Evolutionary conservation across 495 filamentous ascomycete species (phyloP), one percentile per base, ranked within the genome.

Genomic region (Podospora comata): DNA sequence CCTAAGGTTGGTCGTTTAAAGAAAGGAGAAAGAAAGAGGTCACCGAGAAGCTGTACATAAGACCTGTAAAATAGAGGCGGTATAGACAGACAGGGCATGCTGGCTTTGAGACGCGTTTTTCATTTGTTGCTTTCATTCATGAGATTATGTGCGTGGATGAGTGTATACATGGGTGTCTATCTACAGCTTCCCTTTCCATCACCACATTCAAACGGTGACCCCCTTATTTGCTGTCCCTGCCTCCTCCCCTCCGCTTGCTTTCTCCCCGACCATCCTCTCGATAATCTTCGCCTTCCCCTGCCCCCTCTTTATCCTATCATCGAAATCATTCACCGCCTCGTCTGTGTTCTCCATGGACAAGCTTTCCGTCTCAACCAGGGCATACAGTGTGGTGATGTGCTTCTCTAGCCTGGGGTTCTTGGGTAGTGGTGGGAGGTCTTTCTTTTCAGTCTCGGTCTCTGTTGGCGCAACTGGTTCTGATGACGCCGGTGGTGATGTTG

Each of bases 261-360:
- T 63, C 70, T 92, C 91, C 0, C 89, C 89, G 18, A 90, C 79
- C 27, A 90, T 82, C 55, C 86, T 86, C 78, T 93, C 90, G 58
- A 97, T 90, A 60, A 97, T 85, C 76, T 91, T 94, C 1, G 85
- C 84, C 74, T 94, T 94, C n/a, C 88, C 87, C 64, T 88, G 81
- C 11, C 92, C 93, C 70, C 90, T 85, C 79, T 90, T 92, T 63
- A 95, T 70, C 44, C 93, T 83, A 75, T 95, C 92, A 70, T 97
- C 93, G 68, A 93, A 91, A 72, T 94, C 92, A 27, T 89, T 87
- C 20, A 97, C 91, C 5, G 90, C 88, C 58, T 94, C 92, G 71
- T 97, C 93, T 1, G 84, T 89, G 73, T 97, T 97, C 60, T 87
- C 80, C 34, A 88, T 91, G 6, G 88, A 87, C 13, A 97, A 76